Conservation (phyloP, 2,329 filamentous ascomycete species). For the Exutisphaerella laricina region DNA sequence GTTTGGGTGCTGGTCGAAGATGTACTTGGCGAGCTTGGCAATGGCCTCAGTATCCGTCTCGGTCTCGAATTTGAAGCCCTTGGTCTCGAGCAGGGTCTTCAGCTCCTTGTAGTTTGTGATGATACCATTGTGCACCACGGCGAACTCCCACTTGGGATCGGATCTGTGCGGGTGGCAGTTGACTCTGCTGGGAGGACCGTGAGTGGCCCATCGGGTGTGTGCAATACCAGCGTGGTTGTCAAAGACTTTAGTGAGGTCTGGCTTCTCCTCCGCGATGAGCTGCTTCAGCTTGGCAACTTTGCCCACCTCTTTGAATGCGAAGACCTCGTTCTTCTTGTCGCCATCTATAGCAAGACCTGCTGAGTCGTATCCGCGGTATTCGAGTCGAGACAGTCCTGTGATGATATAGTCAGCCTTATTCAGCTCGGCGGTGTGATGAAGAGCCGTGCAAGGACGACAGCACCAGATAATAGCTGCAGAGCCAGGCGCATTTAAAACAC, state of each 20-base stretch:
- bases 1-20: slow-evolving; percentile 88
- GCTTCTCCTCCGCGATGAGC: slow-evolving; percentile 76
- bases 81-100: slow-evolving; percentile 83
- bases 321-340: slow-evolving; percentile 97
- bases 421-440: too few relatives aligned
- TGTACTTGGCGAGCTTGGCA: slow-evolving; percentile 96
- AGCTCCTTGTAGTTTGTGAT: slow-evolving; percentile 99
- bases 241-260: slow-evolving; percentile 87
- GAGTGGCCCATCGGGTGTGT: slow-evolving; percentile 98
- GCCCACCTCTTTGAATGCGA: slow-evolving; percentile 98
- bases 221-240: slow-evolving; percentile 98
- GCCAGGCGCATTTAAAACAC: too few relatives aligned
- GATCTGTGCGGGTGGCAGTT: slow-evolving; percentile 99
- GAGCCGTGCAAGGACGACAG: too few relatives aligned
- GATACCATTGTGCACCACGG: slow-evolving; percentile 98
- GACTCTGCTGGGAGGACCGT: slow-evolving; percentile 83
- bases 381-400: slow-evolving; percentile 82
- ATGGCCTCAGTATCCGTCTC: slow-evolving; percentile 99
- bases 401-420: slow-evolving; percentile 12
- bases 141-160: slow-evolving; percentile 91
- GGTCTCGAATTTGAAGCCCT: slow-evolving; percentile 98
- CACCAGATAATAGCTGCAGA: too few relatives aligned
- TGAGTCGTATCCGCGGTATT: slow-evolving; percentile 98
- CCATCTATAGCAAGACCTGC: slow-evolving; percentile 93
- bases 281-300: slow-evolving; percentile 96